phyloP scores from a whole-genome alignment of 2,329 filamentous ascomycete genomes.

The Colletotrichum sp. region DNA sequence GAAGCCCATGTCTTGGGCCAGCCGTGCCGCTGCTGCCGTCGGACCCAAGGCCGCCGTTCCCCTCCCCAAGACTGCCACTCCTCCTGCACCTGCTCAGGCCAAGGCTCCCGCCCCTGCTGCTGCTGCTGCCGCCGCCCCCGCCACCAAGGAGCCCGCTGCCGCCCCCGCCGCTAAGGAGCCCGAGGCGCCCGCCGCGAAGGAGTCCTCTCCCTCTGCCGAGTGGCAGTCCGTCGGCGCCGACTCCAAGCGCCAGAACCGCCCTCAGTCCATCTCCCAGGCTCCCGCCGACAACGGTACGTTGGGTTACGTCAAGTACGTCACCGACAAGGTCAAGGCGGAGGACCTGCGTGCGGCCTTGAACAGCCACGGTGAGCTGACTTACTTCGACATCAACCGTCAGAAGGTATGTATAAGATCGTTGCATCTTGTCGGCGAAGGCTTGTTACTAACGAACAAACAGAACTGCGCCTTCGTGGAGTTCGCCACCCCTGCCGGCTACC shows the following conservation, averaged over 20 bases:
- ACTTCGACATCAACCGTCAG: conserved; percentile 79
- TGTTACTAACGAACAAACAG: conserved; percentile 50
- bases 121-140: conserved; percentile 42
- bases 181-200: conserved; percentile 53
- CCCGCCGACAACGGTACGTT: conserved; percentile 74
- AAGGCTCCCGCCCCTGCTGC: conserved; percentile 57
- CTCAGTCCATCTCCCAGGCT: conserved; percentile 66
- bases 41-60: conserved; percentile 57
- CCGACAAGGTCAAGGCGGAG: conserved; percentile 80
- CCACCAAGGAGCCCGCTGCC: conserved; percentile 39
- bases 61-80: conserved; percentile 61
- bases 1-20: conserved; percentile 79
- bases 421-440: background rate
- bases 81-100: conserved; percentile 55
- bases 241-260: conserved; percentile 82
- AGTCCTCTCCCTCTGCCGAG: conserved; percentile 59
- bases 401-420: conserved; percentile 66
- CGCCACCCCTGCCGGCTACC: conserved; percentile 78
- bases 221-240: conserved; percentile 92
- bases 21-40: conserved; percentile 64
- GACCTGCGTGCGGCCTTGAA: conserved; percentile 74
- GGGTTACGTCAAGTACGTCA: conserved; percentile 96
- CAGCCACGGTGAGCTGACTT: conserved; percentile 73
- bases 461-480: conserved; percentile 98
- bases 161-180: conserved; percentile 37